Base-by-base conservation (phyloP, 306 rosid species). In the Pyrus communis region DNA sequence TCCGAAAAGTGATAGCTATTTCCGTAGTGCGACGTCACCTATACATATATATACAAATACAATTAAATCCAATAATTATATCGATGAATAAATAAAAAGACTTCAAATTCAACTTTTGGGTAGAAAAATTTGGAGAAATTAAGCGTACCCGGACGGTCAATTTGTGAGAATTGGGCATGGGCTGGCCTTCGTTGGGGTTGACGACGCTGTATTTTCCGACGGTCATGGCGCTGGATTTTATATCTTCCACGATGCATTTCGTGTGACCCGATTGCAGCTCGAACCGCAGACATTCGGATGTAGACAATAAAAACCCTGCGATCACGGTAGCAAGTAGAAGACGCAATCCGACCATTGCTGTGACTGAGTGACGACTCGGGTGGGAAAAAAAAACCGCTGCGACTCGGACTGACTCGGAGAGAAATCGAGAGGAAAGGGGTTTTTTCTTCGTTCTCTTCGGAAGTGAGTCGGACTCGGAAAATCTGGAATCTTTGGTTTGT, bases 201-300 rank as follows among this genome's bases (percentile, higher is more conserved):
- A 96, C 79, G 73, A 96, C 35, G 71, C 52, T 40, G 90, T 96
- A 92, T 77, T 88, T 96, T 0, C 98, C 98, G 42, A 95, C 96
- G 13, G 97, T 88, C 98, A 95, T 86, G 85, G 98, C 87, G 75
- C 87, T 91, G 85, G 75, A 81, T 82, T 91, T 92, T 12, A 95
- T 88, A 46, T 95, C 99, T 77, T 95, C 99, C 59, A 95, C 76
- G 86, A 95, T 86, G 88, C 99, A 95, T 81, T 95, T 95, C 79
- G 97, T 88, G 64, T 82, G 81, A 4, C 93, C 90, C n/a, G 97
- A 95, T 84, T 83, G 87, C 75, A 95, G 83, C 45, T 95, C 99
- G 89, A 95, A 95, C 73, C 91, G 88, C 49, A 95, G 89, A 67
- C 97, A 87, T 78, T 92, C 89, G 11, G 87, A 84, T 19, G 85